These are phyloP conservation scores for Boletus albobrunnescens DNA, from an alignment of 1,284 basidiomycete species.

Conservation along the genomic window DNA sequence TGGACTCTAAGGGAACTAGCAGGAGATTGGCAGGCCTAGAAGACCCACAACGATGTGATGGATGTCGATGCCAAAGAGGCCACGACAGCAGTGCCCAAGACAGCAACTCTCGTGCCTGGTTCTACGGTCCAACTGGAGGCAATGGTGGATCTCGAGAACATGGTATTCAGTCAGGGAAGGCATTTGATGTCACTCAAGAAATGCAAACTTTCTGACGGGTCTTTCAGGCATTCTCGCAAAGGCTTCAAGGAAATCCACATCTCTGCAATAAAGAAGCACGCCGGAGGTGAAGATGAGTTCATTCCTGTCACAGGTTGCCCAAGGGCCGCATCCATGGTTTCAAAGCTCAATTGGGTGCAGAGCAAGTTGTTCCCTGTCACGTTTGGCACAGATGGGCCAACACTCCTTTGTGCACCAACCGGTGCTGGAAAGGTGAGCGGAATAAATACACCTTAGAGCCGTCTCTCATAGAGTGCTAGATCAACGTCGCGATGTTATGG, in stretches of 20 bases:
- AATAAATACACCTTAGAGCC: background rate
- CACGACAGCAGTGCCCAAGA: slow-evolving; percentile 66
- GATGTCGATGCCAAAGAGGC: slow-evolving; percentile 64
- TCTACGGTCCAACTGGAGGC: slow-evolving; percentile 84
- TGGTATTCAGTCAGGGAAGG: slow-evolving; percentile 95
- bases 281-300: slow-evolving; percentile 62
- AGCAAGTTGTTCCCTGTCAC: slow-evolving; percentile 91
- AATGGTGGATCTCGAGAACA: slow-evolving; percentile 86
- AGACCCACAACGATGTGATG: slow-evolving; percentile 59
- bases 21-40: slow-evolving; percentile 67
- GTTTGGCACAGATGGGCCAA: slow-evolving; percentile 91
- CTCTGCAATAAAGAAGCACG: slow-evolving; percentile 86
- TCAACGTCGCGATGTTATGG: slow-evolving; percentile 35
- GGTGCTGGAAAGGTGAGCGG: no score
- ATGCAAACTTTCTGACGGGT: slow-evolving; percentile 79
- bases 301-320: slow-evolving; percentile 77
- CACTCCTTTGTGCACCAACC: slow-evolving; percentile 95
- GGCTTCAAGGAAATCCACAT: slow-evolving; percentile 99
- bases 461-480: slow-evolving; percentile 56
- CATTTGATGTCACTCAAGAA: slow-evolving; percentile 99
- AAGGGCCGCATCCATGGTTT: slow-evolving; percentile 75
- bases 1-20: slow-evolving; percentile 91
- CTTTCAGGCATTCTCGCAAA: slow-evolving; percentile 94
- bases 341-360: slow-evolving; percentile 90
- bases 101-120: slow-evolving; percentile 85